Base-by-base conservation (phyloP, 345 rosid species). In the Geranium brycei region DNA sequence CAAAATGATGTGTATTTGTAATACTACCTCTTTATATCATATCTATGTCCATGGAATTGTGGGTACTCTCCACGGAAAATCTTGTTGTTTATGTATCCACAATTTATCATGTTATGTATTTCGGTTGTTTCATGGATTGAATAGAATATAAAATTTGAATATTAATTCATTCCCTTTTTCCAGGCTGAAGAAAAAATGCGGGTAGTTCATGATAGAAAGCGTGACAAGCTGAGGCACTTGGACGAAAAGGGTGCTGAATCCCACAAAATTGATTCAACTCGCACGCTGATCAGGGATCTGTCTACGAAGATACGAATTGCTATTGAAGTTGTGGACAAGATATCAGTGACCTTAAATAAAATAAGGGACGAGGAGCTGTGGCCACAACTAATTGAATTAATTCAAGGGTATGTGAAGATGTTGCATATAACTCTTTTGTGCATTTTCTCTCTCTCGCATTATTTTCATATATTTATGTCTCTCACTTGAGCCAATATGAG, bases 131-230 rank as follows among this genome's bases (percentile, higher is more conserved):
- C 8, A 38, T 38, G 47, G 47, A 10, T 47, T 47, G 12, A 47
- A 1, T 47, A 47, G 13, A 47, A 47, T 47, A 10, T 47, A 47
- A 47, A 8, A 8, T 8, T 47, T 47, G 53, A 8, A 47, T 2
- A 8, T 47, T 11, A 47, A 47, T 47, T 47, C 14, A 13, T 11
- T 47, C 53, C 53, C 35, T 18, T 62, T 75, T 70, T 72, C 40
- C 77, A 95, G 99, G 85, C 81, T 7, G 99, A 88, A 83, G 99
- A 91, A 61, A 95, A 85, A 79, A 66, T 88, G 90, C 85, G 99
- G 15, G 60, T 95, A 58, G 67, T 51, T 60, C 92, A 95, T 66
- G 99, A 91, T 41, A 84, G 73, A 71, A 91, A 88, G 74, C 69
- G 78, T 51, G 75, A 73, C 66, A 95, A 81, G 82, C 80, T 91